Percentiles rank a stretch among this genome's conserved stretches.
These are phyloP conservation scores for Deuterostichococcus epilithicus DNA, from an alignment of 139 green algal species.

Conservation along the genomic window DNA sequence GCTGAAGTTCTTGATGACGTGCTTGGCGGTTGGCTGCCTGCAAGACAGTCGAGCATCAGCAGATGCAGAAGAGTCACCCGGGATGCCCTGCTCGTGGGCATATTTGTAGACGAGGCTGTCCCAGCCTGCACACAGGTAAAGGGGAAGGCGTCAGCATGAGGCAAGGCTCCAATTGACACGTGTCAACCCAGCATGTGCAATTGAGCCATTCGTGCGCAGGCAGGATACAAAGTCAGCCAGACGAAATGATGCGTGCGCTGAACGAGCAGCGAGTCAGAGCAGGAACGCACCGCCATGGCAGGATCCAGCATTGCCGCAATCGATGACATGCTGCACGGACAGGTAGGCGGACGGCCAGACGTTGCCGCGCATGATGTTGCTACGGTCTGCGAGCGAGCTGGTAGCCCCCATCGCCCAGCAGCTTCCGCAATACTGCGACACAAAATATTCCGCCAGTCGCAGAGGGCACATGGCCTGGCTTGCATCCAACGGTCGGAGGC, in stretches of 20 bases:
- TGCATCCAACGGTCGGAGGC: too few species aligned
- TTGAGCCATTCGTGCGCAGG: too few species aligned
- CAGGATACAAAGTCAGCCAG: too few species aligned
- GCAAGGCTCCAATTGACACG: too few species aligned
- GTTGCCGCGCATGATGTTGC: conserved; percentile 73
- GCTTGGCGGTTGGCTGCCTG: too few species aligned
- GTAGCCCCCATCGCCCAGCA: conserved; percentile 83
- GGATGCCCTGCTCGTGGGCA: conserved; percentile 35
- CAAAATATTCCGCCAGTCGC: too few species aligned
- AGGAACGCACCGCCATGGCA: conserved; percentile 45
- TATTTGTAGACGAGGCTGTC: conserved; percentile 57
- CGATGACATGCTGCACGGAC: conserved; percentile 74
- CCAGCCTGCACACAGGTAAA: conserved; percentile 26
- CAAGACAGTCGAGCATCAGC: conserved; percentile 20
- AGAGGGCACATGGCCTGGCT: too few species aligned
- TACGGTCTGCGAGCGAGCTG: conserved; percentile 71
- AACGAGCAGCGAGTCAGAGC: not conserved
- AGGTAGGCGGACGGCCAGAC: conserved; percentile 58
- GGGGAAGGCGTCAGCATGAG: too few species aligned
- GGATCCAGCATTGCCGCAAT: conserved; percentile 73
- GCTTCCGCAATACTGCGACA: conserved; percentile 30
- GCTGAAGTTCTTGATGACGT: too few species aligned
- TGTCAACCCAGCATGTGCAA: too few species aligned
- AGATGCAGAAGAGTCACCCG: not conserved
- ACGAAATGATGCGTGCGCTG: too few species aligned